phyloP scores from a whole-genome alignment of 2,329 filamentous ascomycete genomes.

The Aschersonia sp. region DNA sequence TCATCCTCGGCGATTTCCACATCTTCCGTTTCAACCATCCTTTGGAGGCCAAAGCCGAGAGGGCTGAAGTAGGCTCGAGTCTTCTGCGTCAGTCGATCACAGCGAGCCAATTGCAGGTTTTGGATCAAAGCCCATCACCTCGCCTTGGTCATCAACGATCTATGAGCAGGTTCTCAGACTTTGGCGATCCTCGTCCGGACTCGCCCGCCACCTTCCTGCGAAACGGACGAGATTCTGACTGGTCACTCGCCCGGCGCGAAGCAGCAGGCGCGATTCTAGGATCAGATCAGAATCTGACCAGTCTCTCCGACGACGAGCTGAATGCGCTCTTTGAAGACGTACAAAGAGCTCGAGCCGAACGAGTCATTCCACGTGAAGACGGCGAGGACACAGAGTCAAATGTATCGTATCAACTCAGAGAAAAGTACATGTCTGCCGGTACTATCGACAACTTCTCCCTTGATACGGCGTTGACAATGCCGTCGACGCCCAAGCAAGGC shows the following conservation, averaged over 20 bases:
- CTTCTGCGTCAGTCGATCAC: conserved; percentile 71
- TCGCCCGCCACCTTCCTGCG: conserved; percentile 58
- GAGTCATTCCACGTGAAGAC: conserved; percentile 57
- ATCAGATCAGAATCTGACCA: conserved; percentile 79
- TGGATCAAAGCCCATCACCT: conserved; percentile 42
- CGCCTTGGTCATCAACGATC: conserved; percentile 54
- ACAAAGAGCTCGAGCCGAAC: conserved; percentile 67
- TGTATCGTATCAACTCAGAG: conserved; percentile 72
- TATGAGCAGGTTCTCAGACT: conserved; percentile 69
- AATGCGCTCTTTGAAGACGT: conserved; percentile 90
- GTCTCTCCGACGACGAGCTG: conserved; percentile 83
- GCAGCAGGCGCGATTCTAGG: conserved; percentile 85
- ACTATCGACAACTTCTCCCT: conserved; percentile 93
- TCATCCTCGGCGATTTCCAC: conserved; percentile 95
- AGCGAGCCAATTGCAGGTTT: conserved; percentile 41
- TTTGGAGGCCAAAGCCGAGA: conserved; percentile 83
- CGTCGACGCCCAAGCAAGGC: conserved; percentile 70
- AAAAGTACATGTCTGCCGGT: conserved; percentile 91
- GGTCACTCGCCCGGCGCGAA: conserved; percentile 85
- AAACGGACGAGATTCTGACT: conserved; percentile 71
- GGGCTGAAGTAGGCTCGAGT: conserved; percentile 68
- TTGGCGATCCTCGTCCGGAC: conserved; percentile 62
- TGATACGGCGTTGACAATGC: conserved; percentile 87
- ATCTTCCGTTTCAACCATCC: conserved; percentile 98
- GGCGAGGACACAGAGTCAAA: conserved; percentile 85